Evolutionary conservation across 2,329 filamentous ascomycete genomes (phyloP).

Genomic region (Pestalotiopsis fici): DNA sequence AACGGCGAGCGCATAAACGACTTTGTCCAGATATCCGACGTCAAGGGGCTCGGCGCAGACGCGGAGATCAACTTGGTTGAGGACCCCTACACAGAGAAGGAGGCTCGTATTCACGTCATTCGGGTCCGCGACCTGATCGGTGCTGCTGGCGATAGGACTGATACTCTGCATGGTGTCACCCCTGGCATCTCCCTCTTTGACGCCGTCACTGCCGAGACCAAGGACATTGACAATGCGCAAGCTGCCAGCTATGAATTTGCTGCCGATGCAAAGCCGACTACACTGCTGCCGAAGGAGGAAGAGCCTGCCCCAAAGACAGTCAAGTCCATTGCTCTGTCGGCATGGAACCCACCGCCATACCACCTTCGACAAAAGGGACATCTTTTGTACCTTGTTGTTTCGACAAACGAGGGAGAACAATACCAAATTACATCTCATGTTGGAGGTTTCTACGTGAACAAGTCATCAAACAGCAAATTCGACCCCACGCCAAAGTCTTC

Average conservation of each 20-base stretch:
- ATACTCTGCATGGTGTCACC: constrained; percentile 81
- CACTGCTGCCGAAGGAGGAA: constrained; percentile 68
- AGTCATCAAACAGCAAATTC: constrained; percentile 92
- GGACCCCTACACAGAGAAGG: constrained; percentile 98
- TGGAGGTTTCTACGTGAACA: constrained; percentile 96
- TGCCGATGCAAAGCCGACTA: constrained; percentile 65
- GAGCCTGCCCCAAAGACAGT: constrained; percentile 82
- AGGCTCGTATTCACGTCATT: constrained; percentile 92
- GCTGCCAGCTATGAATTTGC: constrained; percentile 71
- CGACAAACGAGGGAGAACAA: constrained; percentile 93
- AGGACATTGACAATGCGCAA: constrained; percentile 37
- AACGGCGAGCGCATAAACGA: constrained; percentile 90
- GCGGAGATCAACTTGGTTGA: constrained; percentile 82
- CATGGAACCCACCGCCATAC: constrained; percentile 96
- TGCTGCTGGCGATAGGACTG: constrained; percentile 84
- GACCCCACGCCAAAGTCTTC: constrained; percentile 81
- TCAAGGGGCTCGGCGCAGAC: constrained; percentile 74
- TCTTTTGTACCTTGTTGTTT: constrained; percentile 84
- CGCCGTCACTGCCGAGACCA: constrained; percentile 57
- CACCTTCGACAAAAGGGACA: constrained; percentile 90
- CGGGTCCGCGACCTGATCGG: constrained; percentile 91
- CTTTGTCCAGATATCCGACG: constrained; percentile 88
- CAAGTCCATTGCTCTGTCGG: constrained; percentile 83
- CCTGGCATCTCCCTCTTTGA: constrained; percentile 89
- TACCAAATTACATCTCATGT: constrained; percentile 92